phyloP scores from a whole-genome alignment of 768 basidiomycete species.

The Melanogaster broomeanus region DNA sequence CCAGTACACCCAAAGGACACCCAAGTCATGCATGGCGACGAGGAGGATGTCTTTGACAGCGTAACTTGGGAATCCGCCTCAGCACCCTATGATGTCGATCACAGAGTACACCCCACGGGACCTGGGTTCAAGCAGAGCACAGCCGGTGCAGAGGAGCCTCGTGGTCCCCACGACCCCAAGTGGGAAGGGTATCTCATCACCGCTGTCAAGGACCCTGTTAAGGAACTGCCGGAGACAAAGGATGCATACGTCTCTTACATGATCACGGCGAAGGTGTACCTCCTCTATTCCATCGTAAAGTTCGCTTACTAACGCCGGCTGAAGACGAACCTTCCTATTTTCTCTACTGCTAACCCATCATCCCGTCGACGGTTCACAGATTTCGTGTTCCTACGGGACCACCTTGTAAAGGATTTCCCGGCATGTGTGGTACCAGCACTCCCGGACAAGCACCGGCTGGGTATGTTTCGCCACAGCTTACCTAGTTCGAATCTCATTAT shows the following conservation, averaged over 20 bases:
- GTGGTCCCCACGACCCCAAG: conserved; percentile 75
- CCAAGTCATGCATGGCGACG: conserved; percentile 72
- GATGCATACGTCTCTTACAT: conserved; percentile 96
- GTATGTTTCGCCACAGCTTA: conserved; percentile 47
- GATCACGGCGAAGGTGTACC: conserved; percentile 79
- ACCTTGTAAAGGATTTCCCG: conserved; percentile 89
- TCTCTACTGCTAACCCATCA: conserved; percentile 71
- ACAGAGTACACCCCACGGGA: conserved; percentile 44
- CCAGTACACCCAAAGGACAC: neutral
- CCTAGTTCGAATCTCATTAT: conserved; percentile 2
- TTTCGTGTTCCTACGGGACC: conserved; percentile 90
- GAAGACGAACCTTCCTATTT: conserved; percentile 90
- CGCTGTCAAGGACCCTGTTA: conserved; percentile 87
- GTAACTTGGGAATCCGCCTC: conserved; percentile 87
- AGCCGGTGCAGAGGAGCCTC: conserved; percentile 63
- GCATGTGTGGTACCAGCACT: conserved; percentile 98
- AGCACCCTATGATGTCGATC: conserved; percentile 51
- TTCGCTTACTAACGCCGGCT: conserved; percentile 10
- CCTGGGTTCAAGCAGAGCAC: conserved; percentile 86
- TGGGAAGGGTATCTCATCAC: conserved; percentile 89
- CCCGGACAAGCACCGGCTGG: conserved; percentile 95
- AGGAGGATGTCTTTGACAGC: conserved; percentile 89
- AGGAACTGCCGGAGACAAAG: conserved; percentile 95
- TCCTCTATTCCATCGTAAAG: neutral
- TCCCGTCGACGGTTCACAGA: conserved; percentile 93